These are phyloP conservation scores for Porpolomopsis calyptriformis DNA, from an alignment of 768 basidiomycete species.

Conservation along the genomic window DNA sequence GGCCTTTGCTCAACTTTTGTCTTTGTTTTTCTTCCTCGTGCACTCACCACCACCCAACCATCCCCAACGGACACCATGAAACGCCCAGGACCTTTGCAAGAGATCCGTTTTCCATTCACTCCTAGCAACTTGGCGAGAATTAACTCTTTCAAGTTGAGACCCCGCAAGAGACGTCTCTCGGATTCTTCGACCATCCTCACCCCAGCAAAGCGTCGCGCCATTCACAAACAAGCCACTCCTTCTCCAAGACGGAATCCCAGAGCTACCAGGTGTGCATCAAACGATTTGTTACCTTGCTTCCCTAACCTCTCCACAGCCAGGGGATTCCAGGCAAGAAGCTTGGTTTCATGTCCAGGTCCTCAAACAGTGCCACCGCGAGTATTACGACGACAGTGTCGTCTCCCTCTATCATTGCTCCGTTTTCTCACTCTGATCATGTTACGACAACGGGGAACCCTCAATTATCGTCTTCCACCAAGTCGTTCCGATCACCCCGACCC, in stretches of 20 bases:
- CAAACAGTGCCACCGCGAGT: too few relatives aligned
- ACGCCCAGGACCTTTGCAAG: constrained; percentile 47
- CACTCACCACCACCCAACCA: constrained; percentile 9
- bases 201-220: constrained; percentile 60
- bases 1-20: neutral
- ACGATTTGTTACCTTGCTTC: constrained; percentile 18
- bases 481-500: too few relatives aligned
- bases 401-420: too few relatives aligned
- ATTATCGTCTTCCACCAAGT: neutral
- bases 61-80: constrained; percentile 18
- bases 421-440: constrained; percentile 6
- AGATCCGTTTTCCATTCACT: too few relatives aligned
- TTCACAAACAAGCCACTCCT: constrained; percentile 42
- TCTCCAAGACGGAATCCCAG: constrained; percentile 28
- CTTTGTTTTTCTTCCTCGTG: neutral
- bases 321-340: constrained; percentile 41
- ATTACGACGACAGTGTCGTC: too few relatives aligned
- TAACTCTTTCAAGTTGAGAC: constrained; percentile 25
- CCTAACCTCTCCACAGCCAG: constrained; percentile 19
- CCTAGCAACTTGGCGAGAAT: too few relatives aligned
- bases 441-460: neutral
- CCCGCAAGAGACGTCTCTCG: constrained; percentile 56
- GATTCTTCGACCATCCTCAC: constrained; percentile 34
- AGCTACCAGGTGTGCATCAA: constrained; percentile 22
- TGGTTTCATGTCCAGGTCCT: constrained; percentile 39